phyloP scores from a whole-genome alignment of 2,329 filamentous ascomycete genomes.

The Penicillium brevicompactum region DNA sequence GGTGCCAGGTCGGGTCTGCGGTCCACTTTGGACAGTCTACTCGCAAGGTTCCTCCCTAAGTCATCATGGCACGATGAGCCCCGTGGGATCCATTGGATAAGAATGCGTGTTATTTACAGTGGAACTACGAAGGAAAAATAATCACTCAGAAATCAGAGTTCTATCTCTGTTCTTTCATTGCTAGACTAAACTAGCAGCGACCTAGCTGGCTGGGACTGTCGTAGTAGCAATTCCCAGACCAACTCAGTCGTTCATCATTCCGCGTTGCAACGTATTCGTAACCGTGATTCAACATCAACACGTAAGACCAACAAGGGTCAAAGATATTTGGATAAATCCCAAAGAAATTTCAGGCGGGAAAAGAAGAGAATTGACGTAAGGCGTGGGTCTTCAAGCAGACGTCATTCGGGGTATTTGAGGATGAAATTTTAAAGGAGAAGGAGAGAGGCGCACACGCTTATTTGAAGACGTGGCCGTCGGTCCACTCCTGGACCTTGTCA shows the following conservation, averaged over 20 bases:
- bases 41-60: too few species aligned
- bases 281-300: slow-evolving; percentile 29
- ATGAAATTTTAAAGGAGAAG: slow-evolving; percentile 15
- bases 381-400: slow-evolving; percentile 7
- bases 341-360: slow-evolving; percentile 6
- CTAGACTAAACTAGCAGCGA: slow-evolving; percentile 25
- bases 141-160: slow-evolving; percentile 7
- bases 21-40: too few species aligned
- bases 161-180: slow-evolving; percentile 18
- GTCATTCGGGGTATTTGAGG: slow-evolving; percentile 24
- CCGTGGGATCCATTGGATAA: too few species aligned
- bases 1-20: too few species aligned
- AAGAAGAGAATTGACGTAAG: slow-evolving; percentile 11
- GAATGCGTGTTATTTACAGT: neutral
- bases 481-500: slow-evolving; percentile 87
- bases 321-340: slow-evolving; percentile 19
- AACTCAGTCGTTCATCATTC: slow-evolving; percentile 22
- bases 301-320: slow-evolving; percentile 17
- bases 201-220: slow-evolving; percentile 5
- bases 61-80: too few species aligned
- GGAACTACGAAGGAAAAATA: neutral
- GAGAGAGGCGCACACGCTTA: slow-evolving; percentile 56
- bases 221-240: slow-evolving; percentile 4
- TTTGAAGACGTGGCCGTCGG: slow-evolving; percentile 98
- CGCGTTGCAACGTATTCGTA: slow-evolving; percentile 29